Conservation (phyloP, 306 rosid species). For the Cucumis cinereus region DNA sequence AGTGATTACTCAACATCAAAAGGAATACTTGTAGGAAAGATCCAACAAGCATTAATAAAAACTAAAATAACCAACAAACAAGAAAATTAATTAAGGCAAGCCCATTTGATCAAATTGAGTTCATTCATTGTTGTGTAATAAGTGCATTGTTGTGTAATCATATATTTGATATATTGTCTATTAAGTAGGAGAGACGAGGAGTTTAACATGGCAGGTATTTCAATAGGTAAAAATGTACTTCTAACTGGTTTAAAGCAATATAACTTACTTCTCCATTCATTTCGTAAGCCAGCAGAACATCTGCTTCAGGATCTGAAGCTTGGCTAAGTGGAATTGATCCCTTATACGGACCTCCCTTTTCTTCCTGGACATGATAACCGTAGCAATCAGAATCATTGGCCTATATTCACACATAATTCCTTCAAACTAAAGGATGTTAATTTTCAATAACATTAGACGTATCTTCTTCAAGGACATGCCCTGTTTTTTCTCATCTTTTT, state of each 20-base stretch:
- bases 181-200: background rate
- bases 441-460: background rate
- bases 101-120: background rate
- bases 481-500: background rate
- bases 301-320: constrained; percentile 86
- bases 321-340: constrained; percentile 90
- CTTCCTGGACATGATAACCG: constrained; percentile 42
- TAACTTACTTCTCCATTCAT: constrained; percentile 87
- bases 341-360: constrained; percentile 93
- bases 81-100: background rate
- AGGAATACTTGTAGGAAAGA: background rate
- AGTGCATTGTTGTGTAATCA: background rate
- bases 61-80: background rate
- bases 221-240: background rate
- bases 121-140: background rate
- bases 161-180: background rate
- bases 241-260: background rate
- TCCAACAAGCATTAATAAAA: background rate
- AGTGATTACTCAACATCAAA: background rate
- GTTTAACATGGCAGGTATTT: background rate
- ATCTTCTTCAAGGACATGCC: background rate
- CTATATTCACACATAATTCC: background rate
- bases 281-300: constrained; percentile 91
- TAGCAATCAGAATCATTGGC: background rate
- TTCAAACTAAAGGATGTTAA: background rate